Conservation (phyloP, 139 green algal genomes). For the Tetradesmus lagerheimii region DNA sequence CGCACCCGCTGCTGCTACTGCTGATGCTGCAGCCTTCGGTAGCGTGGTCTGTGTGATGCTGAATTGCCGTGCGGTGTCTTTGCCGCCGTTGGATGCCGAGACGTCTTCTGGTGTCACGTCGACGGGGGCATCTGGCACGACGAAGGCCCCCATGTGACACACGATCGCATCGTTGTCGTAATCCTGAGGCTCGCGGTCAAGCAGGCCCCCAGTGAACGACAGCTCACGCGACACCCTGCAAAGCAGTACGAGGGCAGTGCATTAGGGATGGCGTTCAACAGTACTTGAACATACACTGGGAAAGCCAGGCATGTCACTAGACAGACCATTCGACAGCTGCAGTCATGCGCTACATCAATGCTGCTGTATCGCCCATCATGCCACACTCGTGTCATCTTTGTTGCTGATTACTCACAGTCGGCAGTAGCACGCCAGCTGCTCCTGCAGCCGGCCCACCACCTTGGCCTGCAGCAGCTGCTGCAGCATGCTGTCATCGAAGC, state of each 20-base stretch:
- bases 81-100: background rate
- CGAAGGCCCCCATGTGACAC: slow-evolving; percentile 34
- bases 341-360: background rate
- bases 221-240: background rate
- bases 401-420: background rate
- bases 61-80: background rate
- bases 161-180: slow-evolving; percentile 42
- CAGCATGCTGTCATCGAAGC: slow-evolving; percentile 32
- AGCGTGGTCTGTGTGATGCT: background rate
- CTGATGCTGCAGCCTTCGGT: background rate
- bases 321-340: too few species aligned
- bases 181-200: slow-evolving; percentile 24
- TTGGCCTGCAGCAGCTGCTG: slow-evolving; percentile 30
- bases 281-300: too few species aligned
- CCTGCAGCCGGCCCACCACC: slow-evolving; percentile 25
- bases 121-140: slow-evolving; percentile 5
- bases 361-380: background rate
- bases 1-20: background rate
- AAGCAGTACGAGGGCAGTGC: background rate
- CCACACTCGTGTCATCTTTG: background rate
- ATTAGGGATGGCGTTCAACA: background rate
- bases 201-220: slow-evolving; percentile 34
- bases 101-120: background rate
- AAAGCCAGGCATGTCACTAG: too few species aligned
- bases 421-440: background rate